Base-by-base conservation (phyloP, 345 rosid species). In the Lagerstroemia speciosa region DNA sequence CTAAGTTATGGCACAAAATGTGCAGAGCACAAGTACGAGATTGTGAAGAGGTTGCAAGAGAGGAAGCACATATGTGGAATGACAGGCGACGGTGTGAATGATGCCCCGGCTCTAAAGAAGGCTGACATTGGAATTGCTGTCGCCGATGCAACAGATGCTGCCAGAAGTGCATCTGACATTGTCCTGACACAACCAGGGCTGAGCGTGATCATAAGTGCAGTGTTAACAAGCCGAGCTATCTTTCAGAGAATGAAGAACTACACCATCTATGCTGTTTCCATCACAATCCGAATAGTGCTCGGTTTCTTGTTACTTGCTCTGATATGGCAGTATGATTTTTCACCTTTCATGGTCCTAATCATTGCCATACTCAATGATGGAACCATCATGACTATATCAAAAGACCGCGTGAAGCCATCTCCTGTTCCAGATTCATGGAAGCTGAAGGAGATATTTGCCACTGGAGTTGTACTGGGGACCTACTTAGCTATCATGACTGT, bases 61-160 rank as follows among this genome's bases (percentile, higher is more conserved):
- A 84, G 78, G 89, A 90, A 93, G 64, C 97, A 93, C 72, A 91
- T 93, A 16, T 90, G 97, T 63, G 98, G 98, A 43, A 93, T 93
- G 97, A 93, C 97, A 30, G 98, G 98, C 71, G 96, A 93, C 69
- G 96, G 98, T 31, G 98, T 93, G 69, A 93, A 93, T 75, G 98
- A 93, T 80, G 98, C 98, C 1, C 97, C 98, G 2, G 98, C 98
- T 46, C 76, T 93, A 40, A 93, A 91, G 86, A 93, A 76, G 71
- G 98, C 96, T 38, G 98, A 89, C 81, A 93, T 90, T 71, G 98
- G 97, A 71, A 90, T 91, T 77, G 98, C 96, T 16, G 98, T 90
- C n/a, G 96, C 86, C 64, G 98, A 91, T 76, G 98, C 98, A 5
- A 93, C 98, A 8, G 98, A 93, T 76, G 97, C 97, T 68, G 98